Evolutionary conservation across 768 basidiomycete species (phyloP), one percentile per base, ranked within the genome.

Genomic region (Rhodocollybia butyracea): DNA sequence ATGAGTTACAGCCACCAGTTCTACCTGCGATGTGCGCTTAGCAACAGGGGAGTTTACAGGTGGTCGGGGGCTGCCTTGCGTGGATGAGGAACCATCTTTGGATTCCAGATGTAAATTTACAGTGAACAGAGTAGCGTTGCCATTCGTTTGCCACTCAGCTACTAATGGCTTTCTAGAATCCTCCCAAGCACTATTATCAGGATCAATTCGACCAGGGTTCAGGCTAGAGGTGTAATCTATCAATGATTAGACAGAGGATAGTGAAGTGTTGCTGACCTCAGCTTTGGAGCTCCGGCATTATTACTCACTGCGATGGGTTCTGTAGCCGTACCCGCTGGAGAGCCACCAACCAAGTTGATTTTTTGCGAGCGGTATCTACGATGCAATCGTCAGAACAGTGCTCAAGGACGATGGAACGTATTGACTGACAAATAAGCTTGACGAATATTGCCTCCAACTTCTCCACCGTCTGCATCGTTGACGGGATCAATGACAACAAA

Each of bases 181-280:
- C 17, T 69, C 69, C 84, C 84, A 86, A 2, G 80, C 81, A 10
- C 65, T 46, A 61, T 80, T 81, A 22, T 68, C 73, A 4, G 85
- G 85, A 40, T 84, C 79, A 39, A 86, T 78, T 50, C 83, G 80
- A 21, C 83, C 83, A 34, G 84, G 84, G 59, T 86, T 85, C 59
- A 78, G 74, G 59, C 83, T 86, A 46, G n/a, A 51, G 32, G 21
- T 46, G 42, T 21, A 53, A 46, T 52, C 57, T n/a, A 53, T 38
- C 26, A 8, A n/a, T 30, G 41, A 31, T 13, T 29, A 17, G 55
- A 26, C 8, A 13, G 10, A 19, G 2, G 32, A 52, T 41, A 19
- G 11, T 55, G 8, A n/a, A 29, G 2, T 30, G 5, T 5, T 32
- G 42, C 50, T 27, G 19, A 57, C 56, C 27, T 83, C 5, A 84